Conservation (phyloP, 2,329 filamentous ascomycete genomes). For the Colletotrichum tofieldiae region DNA sequence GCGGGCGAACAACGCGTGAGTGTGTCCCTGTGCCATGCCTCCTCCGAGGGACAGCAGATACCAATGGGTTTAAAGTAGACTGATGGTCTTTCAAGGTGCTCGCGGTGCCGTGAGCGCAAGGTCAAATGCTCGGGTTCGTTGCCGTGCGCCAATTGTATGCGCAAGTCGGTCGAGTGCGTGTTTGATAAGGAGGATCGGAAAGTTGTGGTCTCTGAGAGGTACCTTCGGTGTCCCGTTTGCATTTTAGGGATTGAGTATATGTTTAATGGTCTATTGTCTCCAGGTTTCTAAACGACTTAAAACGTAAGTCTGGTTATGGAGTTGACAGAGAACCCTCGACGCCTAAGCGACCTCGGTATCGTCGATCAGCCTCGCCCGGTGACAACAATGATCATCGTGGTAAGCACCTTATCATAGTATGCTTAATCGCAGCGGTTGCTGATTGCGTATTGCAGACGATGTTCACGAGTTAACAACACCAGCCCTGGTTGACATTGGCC, state of each 20-base stretch:
- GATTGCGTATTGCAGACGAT: too few species aligned
- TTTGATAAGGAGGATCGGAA: constrained; percentile 39
- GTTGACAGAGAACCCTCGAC: neutral
- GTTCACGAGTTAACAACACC: neutral
- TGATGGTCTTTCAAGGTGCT: constrained; percentile 29
- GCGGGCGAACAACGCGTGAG: constrained; percentile 24
- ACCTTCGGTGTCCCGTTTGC: neutral
- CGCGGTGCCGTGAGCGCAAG: constrained; percentile 33
- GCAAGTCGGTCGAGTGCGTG: constrained; percentile 27
- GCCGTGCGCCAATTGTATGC: constrained; percentile 29
- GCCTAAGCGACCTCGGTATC: constrained; percentile 16
- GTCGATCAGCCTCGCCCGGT: constrained; percentile 2
- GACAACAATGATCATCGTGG: neutral
- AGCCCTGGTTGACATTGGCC: neutral
- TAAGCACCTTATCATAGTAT: neutral
- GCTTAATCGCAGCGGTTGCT: neutral
- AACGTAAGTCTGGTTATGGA: constrained; percentile 28
- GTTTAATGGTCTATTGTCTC: neutral
- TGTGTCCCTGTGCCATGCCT: neutral
- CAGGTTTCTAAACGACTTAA: constrained; percentile 29
- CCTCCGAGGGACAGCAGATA: neutral
- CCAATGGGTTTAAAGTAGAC: too few species aligned
- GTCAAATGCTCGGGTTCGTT: constrained; percentile 32
- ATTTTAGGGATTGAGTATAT: too few species aligned
- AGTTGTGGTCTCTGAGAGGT: constrained; percentile 21